These are phyloP conservation scores for Trypethelium eluteriae DNA, from an alignment of 495 filamentous ascomycete species.

Conservation along the genomic window DNA sequence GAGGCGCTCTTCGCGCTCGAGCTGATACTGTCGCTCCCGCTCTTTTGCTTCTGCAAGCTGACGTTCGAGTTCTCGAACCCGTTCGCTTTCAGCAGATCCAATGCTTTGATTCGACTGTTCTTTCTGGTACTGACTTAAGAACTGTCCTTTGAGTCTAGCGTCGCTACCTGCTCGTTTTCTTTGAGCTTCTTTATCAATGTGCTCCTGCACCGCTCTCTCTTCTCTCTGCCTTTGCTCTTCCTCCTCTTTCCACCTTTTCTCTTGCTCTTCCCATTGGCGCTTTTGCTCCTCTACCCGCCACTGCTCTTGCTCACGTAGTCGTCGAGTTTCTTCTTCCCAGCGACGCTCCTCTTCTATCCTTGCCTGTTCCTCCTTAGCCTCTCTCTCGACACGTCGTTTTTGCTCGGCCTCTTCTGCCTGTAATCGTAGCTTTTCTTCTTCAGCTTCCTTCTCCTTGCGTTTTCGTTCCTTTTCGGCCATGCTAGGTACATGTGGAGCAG, in stretches of 20 bases:
- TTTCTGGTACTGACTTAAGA: constrained; percentile 71
- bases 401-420: constrained; percentile 61
- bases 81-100: constrained; percentile 39
- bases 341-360: constrained; percentile 61
- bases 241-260: constrained; percentile 72
- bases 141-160: constrained; percentile 68
- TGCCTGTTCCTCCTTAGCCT: constrained; percentile 63
- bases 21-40: constrained; percentile 76
- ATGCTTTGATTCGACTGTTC: constrained; percentile 40
- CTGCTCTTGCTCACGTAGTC: constrained; percentile 60
- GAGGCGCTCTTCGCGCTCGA: constrained; percentile 60
- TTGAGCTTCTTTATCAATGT: constrained; percentile 46
- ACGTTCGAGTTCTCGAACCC: constrained; percentile 74
- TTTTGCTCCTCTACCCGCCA: constrained; percentile 67
- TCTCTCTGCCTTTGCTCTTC: constrained; percentile 66
- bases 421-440: constrained; percentile 54
- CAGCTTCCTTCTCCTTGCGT: constrained; percentile 45
- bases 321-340: constrained; percentile 73
- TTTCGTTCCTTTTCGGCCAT: constrained; percentile 59
- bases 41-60: constrained; percentile 80
- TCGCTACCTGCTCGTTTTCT: constrained; percentile 47
- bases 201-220: constrained; percentile 63
- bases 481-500: constrained; percentile 69
- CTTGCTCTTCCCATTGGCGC: constrained; percentile 74
- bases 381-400: constrained; percentile 50